Base-by-base conservation (phyloP, 2,329 filamentous ascomycete genomes). In the Xylaria sp. region DNA sequence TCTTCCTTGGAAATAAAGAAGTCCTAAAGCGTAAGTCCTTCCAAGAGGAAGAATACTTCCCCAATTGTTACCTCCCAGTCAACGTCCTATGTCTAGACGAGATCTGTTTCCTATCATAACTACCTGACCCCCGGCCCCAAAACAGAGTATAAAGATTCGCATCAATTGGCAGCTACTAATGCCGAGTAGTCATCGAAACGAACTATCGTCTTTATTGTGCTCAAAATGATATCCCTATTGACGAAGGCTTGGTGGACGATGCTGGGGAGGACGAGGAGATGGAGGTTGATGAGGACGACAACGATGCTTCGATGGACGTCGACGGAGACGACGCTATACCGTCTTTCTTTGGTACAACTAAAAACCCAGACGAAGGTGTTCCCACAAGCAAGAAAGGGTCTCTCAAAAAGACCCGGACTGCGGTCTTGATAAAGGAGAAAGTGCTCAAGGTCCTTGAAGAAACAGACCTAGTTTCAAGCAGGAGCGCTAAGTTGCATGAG, bases 131-230 rank as follows among this genome's bases (percentile, higher is more conserved):
- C 15, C 9, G 27, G 25, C 17, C 10, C 5, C 42, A 20, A 22
- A 11, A 22, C 20, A n/a, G 25, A 5, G 20, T n/a, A 44, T 10
- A 15, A 17, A 9, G n/a, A n/a, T 54, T n/a, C 7, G n/a, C 25
- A 20, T 44, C 2, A n/a, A 25, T 45, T 10, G 22, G 1, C 6
- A 45, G 13, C 4, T 61, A 29, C 58, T 91, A 92, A 17, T 94
- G 89, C 64, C 92, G 91, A 97, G 1, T 85, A 97, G 76, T 97
- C 85, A 82, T 97, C 22, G 93, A 96, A 80, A 84, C 87, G 71
- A 98, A 98, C 79, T 98, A 97, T 81, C 86, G 92, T 69, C 91
- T 94, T 2, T 98, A 90, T 86, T 97, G 94, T 78, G 92, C 94
- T 42, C 90, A 96, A 79, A 92, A 97, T 75, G 90, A 94, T 74